phyloP scores from a whole-genome alignment of 495 filamentous ascomycete genomes.

The Pyrenula massariospora region DNA sequence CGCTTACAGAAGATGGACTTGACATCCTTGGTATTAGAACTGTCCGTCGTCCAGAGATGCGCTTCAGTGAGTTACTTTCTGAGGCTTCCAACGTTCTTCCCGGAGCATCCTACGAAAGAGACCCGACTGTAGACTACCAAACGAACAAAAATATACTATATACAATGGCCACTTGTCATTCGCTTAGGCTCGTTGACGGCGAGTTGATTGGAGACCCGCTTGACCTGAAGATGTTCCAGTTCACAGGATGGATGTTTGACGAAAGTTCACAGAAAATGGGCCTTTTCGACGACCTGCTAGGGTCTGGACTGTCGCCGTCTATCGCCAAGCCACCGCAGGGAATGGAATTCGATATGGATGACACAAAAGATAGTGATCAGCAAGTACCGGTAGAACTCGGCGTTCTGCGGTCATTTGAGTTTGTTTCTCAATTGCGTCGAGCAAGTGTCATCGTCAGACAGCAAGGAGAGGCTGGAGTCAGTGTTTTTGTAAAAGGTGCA shows the following conservation, averaged over 20 bases:
- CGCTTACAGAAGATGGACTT: conserved; percentile 90
- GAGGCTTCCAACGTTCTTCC: conserved; percentile 44
- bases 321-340: conserved; percentile 71
- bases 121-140: conserved; percentile 46
- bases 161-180: conserved; percentile 97
- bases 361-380: conserved; percentile 14
- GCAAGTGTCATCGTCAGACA: conserved; percentile 86
- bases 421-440: conserved; percentile 87
- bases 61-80: conserved; percentile 49
- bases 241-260: conserved; percentile 86
- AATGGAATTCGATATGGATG: conserved; percentile 42
- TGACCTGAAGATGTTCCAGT: conserved; percentile 98
- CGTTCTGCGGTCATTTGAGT: conserved; percentile 81
- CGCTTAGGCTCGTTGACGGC: conserved; percentile 71
- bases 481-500: conserved; percentile 91
- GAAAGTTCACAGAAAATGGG: conserved; percentile 59
- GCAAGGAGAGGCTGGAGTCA: conserved; percentile 66
- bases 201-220: conserved; percentile 90
- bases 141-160: conserved; percentile 63
- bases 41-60: conserved; percentile 47
- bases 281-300: conserved; percentile 34
- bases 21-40: conserved; percentile 85
- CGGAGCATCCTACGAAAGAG: conserved; percentile 36
- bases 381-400: conserved; percentile 59
- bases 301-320: conserved; percentile 50